Evolutionary conservation across 163 green algal genomes (phyloP), one percentile per base, ranked within the genome.

Genomic region (Prototheca stagnorum): DNA sequence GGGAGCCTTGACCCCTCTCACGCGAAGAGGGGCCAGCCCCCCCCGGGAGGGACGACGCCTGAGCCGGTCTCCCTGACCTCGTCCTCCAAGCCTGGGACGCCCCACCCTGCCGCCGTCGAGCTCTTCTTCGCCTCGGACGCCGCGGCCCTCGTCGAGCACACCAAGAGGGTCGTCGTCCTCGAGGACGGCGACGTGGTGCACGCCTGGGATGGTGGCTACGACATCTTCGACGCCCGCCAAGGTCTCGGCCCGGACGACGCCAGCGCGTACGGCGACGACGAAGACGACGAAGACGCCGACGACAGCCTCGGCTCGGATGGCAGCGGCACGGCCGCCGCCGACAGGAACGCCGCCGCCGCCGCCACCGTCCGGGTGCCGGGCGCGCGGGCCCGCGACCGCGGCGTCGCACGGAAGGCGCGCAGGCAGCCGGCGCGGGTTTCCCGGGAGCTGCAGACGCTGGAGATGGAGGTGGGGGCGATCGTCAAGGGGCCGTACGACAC

Each of bases 171-270:
- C 35, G 71, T 95, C 33, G 78, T 94, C 47, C 62, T 97, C 56
- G 88, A 95, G 59, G 88, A 97, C 72, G 76, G 86, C 41, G 88
- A 96, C 64, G 65, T 97, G 39, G 57, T 93, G 56, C 85, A 95
- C 66, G 52, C 94, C 26, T 56, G 60, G 23, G 52, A 61, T 8
- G 82, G 79, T 37, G 64, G 60, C 22, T 92, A 86, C 49, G 70
- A 67, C 41, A 81, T 93, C 47, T 92, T 85, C 73, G 92, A 92
- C 61, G 67, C 61, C 0, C n/a, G n/a, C n/a, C n/a, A n/a, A n/a
- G n/a, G n/a, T n/a, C n/a, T n/a, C n/a, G n/a, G n/a, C n/a, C n/a
- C n/a, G n/a, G n/a, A n/a, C n/a, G n/a, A n/a, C n/a, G n/a, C n/a
- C n/a, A n/a, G n/a, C n/a, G n/a, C n/a, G n/a, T n/a, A n/a, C n/a